Conservation (phyloP, 495 filamentous ascomycete genomes). For the Daldinia bambusicola region DNA sequence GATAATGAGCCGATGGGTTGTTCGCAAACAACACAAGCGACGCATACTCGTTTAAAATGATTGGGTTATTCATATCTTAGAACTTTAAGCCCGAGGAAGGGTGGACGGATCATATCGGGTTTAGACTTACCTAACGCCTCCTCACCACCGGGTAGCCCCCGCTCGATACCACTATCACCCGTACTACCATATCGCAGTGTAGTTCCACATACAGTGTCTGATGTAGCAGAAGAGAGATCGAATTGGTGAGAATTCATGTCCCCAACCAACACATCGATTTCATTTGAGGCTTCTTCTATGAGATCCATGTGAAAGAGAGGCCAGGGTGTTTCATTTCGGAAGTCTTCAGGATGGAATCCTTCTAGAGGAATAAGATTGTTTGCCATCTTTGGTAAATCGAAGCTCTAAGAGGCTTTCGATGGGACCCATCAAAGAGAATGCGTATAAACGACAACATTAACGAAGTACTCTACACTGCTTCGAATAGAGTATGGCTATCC, state of each 20-base stretch:
- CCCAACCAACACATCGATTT: constrained; percentile 5
- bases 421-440: constrained; percentile 7
- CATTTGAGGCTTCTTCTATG: constrained; percentile 15
- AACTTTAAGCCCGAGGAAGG: constrained; percentile 17
- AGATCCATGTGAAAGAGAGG: constrained; percentile 35
- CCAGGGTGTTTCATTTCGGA: constrained; percentile 23
- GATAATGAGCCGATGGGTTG: constrained; percentile 21
- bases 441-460: neutral
- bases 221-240: constrained; percentile 1
- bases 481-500: constrained; percentile 6
- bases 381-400: constrained; percentile 22
- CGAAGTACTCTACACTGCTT: neutral
- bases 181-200: neutral
- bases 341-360: constrained; percentile 12
- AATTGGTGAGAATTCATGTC: constrained; percentile 13
- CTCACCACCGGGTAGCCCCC: neutral
- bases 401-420: constrained; percentile 11
- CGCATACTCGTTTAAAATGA: constrained; percentile 23
- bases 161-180: constrained; percentile 8
- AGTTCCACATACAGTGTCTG: constrained; percentile 2
- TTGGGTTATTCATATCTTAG: constrained; percentile 36
- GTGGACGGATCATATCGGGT: constrained; percentile 5
- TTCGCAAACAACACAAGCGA: constrained; percentile 34
- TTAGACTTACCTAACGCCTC: constrained; percentile 35
- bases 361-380: constrained; percentile 17